Conservation (phyloP, 306 rosid species). For the Parietaria judaica region DNA sequence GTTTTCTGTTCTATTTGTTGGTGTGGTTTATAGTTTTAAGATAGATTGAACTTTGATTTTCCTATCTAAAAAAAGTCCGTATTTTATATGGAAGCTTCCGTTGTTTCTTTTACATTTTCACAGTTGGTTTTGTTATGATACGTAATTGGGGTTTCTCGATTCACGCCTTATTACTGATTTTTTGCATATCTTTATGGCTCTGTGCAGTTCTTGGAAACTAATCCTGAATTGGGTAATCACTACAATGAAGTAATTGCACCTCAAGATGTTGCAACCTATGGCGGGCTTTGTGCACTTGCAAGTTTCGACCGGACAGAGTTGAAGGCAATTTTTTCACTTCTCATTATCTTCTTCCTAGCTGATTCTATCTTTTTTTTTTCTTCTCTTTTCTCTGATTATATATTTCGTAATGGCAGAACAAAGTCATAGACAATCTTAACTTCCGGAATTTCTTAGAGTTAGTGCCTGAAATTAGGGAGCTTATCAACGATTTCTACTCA, state of each 20-base stretch:
- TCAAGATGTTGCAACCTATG: conserved; percentile 97
- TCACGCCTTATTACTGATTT: too few relatives aligned
- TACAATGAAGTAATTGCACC: conserved; percentile 92
- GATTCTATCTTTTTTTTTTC: neutral
- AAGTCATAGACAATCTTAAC: conserved; percentile 81
- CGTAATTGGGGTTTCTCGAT: too few relatives aligned
- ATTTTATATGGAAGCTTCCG: neutral
- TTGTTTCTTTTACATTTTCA: neutral
- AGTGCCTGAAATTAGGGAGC: conserved; percentile 95
- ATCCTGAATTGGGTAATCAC: conserved; percentile 65
- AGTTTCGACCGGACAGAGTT: conserved; percentile 86
- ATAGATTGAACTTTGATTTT: neutral
- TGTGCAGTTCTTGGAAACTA: conserved; percentile 79
- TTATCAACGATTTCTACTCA: conserved; percentile 86
- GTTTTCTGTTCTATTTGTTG: neutral
- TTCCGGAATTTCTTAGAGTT: conserved; percentile 92
- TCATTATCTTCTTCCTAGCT: conserved; percentile 12
- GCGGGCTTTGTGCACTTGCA: conserved; percentile 99
- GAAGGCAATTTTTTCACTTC: conserved; percentile 47
- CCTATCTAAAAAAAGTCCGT: neutral
- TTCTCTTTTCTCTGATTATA: conserved; percentile 15
- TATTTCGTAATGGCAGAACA: conserved; percentile 52
- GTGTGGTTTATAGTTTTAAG: neutral
- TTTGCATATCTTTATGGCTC: conserved; percentile 4
- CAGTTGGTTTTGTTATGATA: too few relatives aligned